Evolutionary conservation across 2,329 filamentous ascomycete genomes (phyloP).

Genomic region (Botrytis aclada): DNA sequence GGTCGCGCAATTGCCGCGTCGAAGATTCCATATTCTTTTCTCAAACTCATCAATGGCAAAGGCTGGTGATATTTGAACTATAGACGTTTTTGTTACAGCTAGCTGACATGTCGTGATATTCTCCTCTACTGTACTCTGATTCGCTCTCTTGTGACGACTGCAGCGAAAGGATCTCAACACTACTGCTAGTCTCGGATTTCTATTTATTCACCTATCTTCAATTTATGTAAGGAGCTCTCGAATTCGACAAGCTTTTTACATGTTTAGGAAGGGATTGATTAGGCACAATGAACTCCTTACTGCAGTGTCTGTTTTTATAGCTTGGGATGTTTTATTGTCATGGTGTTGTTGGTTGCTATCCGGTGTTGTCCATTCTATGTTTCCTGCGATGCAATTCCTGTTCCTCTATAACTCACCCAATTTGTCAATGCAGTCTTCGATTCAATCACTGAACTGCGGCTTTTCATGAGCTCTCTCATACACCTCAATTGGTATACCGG

Average conservation of each 20-base stretch:
- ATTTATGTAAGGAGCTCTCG: not conserved
- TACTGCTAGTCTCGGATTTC: not conserved
- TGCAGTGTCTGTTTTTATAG: not conserved
- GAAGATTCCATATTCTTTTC: not conserved
- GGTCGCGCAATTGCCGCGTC: not conserved
- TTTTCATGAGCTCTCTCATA: not conserved
- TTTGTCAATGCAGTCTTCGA: not conserved
- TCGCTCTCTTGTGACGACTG: not conserved
- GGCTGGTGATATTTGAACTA: not conserved
- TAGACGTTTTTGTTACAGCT: not conserved
- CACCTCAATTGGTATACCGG: not conserved
- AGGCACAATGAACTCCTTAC: not conserved
- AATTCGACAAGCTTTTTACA: too few species aligned
- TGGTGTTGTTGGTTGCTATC: not conserved
- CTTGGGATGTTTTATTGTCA: not conserved
- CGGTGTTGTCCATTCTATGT: not conserved
- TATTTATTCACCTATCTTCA: too few species aligned
- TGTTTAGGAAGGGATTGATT: not conserved
- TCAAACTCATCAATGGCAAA: not conserved
- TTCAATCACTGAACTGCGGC: not conserved
- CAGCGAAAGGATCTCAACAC: not conserved
- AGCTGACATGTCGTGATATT: not conserved
- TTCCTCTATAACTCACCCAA: not conserved
- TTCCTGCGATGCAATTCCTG: not conserved
- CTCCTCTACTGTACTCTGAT: not conserved